A percentile compares a stretch with the other conserved stretches of the same genome.
phyloP scores from a whole-genome alignment of 257 asterid genomes.

The Fraxinus americana region DNA sequence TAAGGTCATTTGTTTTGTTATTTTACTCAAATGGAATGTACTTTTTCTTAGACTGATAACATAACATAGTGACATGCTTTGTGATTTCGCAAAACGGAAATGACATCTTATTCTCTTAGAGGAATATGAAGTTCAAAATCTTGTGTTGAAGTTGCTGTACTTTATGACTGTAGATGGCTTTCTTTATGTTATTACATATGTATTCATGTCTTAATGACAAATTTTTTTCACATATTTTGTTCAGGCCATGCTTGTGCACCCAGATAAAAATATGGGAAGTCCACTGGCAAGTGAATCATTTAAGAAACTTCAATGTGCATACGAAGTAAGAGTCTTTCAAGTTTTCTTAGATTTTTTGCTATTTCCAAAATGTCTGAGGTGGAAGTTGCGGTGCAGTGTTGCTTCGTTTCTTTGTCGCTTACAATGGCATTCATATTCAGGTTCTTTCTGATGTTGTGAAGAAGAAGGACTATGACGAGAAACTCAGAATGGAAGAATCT shows the following conservation, averaged over 20 bases:
- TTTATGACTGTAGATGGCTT: neutral
- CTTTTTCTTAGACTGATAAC: neutral
- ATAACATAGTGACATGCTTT: neutral
- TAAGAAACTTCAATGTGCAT: constrained; percentile 96
- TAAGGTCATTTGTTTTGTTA: neutral
- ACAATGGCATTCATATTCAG: constrained; percentile 45
- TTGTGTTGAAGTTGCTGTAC: neutral
- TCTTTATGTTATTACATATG: neutral
- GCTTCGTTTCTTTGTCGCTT: constrained; percentile 32
- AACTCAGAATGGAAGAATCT: constrained; percentile 83
- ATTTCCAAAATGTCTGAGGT: constrained; percentile 24
- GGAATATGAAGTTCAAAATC: neutral
- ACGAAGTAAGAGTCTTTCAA: constrained; percentile 60
- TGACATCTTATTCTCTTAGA: neutral
- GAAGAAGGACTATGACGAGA: constrained; percentile 95
- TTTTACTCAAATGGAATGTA: neutral
- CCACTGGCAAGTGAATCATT: constrained; percentile 92
- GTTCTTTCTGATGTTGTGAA: constrained; percentile 92
- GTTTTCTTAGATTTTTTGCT: neutral
- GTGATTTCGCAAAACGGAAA: neutral
- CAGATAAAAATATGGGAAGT: constrained; percentile 97
- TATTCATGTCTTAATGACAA: constrained; percentile 8
- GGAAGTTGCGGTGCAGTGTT: constrained; percentile 21
- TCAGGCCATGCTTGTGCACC: constrained; percentile 99
- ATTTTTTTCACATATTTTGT: constrained; percentile 12